Base-by-base conservation (phyloP, 1,284 basidiomycete genomes). In the Trametes pubescens region DNA sequence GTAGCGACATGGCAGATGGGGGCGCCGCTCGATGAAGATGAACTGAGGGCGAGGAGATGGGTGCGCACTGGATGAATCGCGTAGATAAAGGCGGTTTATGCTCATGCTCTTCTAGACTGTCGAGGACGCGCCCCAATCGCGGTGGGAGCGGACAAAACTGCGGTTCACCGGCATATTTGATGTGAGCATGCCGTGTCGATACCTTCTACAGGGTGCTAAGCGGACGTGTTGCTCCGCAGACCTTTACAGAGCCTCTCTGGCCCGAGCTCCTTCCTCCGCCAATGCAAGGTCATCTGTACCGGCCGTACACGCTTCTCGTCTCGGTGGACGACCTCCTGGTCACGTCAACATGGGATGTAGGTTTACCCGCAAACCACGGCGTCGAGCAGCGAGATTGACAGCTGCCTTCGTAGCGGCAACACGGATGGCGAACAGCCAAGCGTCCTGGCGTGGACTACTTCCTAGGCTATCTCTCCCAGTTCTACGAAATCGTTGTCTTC, bases 361-460 rank as follows among this genome's bases (percentile, higher is more conserved):
- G 94, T 57, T 6, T 55, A 5, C 62, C 10, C 34, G 7, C 35
- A 3, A 24, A 0, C 4, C 14, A 10, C 14, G 9, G 22, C 14
- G n/a, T 38, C 22, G 9, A 37, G 11, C 24, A 2, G 6, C 29
- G 14, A 32, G n/a, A 34, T 21, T 56, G 18, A 54, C 52, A 21
- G 13, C 18, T 4, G 3, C 7, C 22, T 32, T 32, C 35, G 26
- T 64, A 95, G 93, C 89, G 94, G 58, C 84, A 91, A 80, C 82
- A 92, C 71, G 94, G 94, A 37, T 96, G 94, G 94, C 83, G 93
- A 69, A 96, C 94, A 3, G 94, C 94, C 40, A 96, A 96, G 78
- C 89, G 98, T 57, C 97, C 97, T 1, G 98, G 98, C 3, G 92
- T 97, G 10, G 98, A 99, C 76, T 98, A 99, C 79, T 99, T 99